These are phyloP conservation scores for Candida silvicultrix DNA, from an alignment of 805 yeast genomes.

Conservation along the genomic window DNA sequence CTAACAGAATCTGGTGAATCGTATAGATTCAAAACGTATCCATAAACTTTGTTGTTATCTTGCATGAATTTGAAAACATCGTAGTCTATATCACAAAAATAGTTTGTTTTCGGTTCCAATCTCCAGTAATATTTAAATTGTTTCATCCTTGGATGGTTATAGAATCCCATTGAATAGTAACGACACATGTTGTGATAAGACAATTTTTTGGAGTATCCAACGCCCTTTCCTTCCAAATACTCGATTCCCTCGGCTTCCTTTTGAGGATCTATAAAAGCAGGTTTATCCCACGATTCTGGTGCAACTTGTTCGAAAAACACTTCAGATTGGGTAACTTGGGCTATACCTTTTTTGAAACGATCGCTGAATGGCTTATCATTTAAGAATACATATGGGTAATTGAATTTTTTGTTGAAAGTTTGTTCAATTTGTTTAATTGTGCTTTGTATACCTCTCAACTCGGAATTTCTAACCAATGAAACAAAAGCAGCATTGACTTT, in stretches of 20 bases:
- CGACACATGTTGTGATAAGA: constrained; percentile 86
- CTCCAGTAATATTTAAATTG: constrained; percentile 75
- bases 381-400: constrained; percentile 75
- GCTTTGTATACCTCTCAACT: constrained; percentile 37
- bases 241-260: constrained; percentile 36
- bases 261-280: constrained; percentile 43
- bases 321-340: constrained; percentile 32
- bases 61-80: constrained; percentile 75
- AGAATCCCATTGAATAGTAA: constrained; percentile 62
- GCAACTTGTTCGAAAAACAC: constrained; percentile 40
- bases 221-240: constrained; percentile 32
- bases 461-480: constrained; percentile 67
- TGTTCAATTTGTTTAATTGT: constrained; percentile 59
- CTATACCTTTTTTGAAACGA: constrained; percentile 42
- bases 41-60: constrained; percentile 61
- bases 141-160: constrained; percentile 53
- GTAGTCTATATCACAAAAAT: constrained; percentile 63
- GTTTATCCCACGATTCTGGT: constrained; percentile 52
- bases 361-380: constrained; percentile 65
- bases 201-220: constrained; percentile 51
- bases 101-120: constrained; percentile 67
- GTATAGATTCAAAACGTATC: constrained; percentile 62
- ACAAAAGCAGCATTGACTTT: constrained; percentile 72
- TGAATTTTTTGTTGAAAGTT: constrained; percentile 61
- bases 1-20: constrained; percentile 62